These are phyloP conservation scores for Pseudoneurospora amorphoporcata DNA, from an alignment of 495 filamentous ascomycete species.

Conservation along the genomic window DNA sequence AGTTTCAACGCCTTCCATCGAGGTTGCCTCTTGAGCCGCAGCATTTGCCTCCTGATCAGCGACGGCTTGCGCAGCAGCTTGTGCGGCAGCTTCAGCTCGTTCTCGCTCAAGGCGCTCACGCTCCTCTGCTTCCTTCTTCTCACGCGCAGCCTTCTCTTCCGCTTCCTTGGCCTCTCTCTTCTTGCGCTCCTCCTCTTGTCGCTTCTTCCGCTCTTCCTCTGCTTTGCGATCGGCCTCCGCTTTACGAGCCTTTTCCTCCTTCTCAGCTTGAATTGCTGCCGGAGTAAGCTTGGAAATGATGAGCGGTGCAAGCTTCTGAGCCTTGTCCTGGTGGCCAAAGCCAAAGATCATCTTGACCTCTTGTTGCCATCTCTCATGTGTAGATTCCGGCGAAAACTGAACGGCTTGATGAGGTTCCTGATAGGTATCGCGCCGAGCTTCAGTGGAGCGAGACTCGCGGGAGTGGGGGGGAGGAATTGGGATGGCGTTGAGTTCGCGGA, in stretches of 20 bases:
- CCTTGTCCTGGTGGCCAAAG: conserved; percentile 54
- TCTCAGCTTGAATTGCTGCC: conserved; percentile 71
- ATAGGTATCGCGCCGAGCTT: conserved; percentile 32
- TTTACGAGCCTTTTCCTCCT: conserved; percentile 49
- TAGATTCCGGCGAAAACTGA: conserved; percentile 58
- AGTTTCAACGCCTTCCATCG: conserved; percentile 82
- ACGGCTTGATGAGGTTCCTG: conserved; percentile 48
- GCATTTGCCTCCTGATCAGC: conserved; percentile 2
- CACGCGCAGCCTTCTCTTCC: conserved; percentile 45
- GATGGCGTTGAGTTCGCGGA: conserved; percentile 28
- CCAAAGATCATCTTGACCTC: conserved; percentile 84
- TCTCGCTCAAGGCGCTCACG: conserved; percentile 42
- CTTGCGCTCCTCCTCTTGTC: conserved; percentile 43
- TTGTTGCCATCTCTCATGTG: conserved; percentile 73
- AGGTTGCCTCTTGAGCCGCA: conserved; percentile 35
- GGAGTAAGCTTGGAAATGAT: conserved; percentile 69
- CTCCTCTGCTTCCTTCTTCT: conserved; percentile 49
- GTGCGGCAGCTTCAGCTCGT: conserved; percentile 35
- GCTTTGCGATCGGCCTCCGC: conserved; percentile 50
- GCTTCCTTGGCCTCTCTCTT: conserved; percentile 48
- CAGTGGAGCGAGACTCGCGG: conserved; percentile 26
- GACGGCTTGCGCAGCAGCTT: conserved; percentile 18
- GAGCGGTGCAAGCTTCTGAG: conserved; percentile 53
- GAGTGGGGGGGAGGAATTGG: conserved; percentile 7
- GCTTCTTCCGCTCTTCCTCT: conserved; percentile 54